Percentiles rank a stretch among this genome's conserved stretches.
phyloP scores from a whole-genome alignment of 2,329 filamentous ascomycete species.

The Helotiales sp. region DNA sequence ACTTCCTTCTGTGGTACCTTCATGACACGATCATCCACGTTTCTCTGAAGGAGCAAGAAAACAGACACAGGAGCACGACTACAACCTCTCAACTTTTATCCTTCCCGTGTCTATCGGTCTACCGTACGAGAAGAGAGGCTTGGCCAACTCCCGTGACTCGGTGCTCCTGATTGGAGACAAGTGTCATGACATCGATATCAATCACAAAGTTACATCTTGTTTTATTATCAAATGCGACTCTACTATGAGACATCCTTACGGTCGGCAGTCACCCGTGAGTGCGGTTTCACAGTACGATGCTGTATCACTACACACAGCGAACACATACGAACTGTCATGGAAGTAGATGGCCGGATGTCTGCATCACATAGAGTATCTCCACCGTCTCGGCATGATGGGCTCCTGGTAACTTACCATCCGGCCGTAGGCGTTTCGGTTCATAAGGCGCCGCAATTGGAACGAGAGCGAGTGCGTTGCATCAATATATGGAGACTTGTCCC shows the following conservation, averaged over 20 bases:
- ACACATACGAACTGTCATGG: constrained; percentile 5
- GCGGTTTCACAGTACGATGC: neutral
- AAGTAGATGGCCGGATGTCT: neutral
- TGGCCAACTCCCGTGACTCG: neutral
- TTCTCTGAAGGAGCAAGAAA: too few species aligned
- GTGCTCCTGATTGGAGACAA: neutral
- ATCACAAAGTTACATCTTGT: neutral
- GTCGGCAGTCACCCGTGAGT: neutral
- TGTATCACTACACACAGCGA: neutral
- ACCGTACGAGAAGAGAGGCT: too few species aligned
- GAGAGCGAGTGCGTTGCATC: neutral
- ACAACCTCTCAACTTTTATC: too few species aligned
- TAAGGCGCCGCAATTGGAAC: neutral
- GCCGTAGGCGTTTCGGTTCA: neutral
- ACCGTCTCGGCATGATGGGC: neutral
- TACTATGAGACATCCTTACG: neutral
- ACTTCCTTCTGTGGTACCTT: too few species aligned
- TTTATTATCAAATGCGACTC: neutral
- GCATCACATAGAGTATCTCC: neutral
- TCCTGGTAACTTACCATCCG: neutral
- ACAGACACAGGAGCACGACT: too few species aligned
- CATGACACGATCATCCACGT: too few species aligned
- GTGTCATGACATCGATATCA: neutral
- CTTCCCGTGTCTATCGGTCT: too few species aligned
- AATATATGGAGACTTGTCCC: constrained; percentile 6